A percentile compares a stretch with the other conserved stretches of the same genome.
Evolutionary conservation across 2,329 filamentous ascomycete genomes (phyloP).

Genomic region (Cladophialophora bantiana): DNA sequence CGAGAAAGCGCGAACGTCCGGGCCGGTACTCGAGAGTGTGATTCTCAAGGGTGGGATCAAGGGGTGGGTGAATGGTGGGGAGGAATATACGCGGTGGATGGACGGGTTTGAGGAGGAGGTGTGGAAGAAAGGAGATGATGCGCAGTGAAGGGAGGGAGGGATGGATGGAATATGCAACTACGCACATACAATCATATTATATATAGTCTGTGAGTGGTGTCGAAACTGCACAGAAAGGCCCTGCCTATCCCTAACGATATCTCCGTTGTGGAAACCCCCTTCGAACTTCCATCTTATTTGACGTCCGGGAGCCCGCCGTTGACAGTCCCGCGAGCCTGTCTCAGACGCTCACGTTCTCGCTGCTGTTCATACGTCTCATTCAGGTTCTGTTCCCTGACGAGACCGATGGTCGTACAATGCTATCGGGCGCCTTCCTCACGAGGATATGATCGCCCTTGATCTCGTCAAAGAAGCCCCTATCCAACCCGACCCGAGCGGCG

Average conservation of each 20-base stretch:
- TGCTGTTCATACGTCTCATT: neutral
- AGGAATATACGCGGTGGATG: conserved; percentile 43
- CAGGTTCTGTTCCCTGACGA: no score
- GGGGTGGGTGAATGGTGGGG: conserved; percentile 44
- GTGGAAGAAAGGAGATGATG: conserved; percentile 25
- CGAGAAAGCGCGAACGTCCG: neutral
- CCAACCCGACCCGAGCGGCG: conserved; percentile 27
- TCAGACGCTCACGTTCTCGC: neutral
- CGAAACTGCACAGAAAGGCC: no score
- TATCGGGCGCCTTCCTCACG: no score
- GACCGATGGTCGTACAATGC: no score
- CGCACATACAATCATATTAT: no score
- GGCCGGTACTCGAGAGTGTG: conserved; percentile 25
- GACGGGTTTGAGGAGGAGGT: conserved; percentile 41
- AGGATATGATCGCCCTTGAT: neutral
- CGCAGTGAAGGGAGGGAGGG: neutral
- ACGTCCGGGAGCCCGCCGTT: neutral
- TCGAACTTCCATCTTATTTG: neutral
- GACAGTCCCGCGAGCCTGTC: neutral
- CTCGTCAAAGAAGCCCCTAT: conserved; percentile 1
- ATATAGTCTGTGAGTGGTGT: no score
- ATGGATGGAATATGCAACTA: neutral
- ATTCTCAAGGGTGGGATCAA: conserved; percentile 45
- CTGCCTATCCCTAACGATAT: no score
- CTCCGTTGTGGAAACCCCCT: no score